phyloP scores from a whole-genome alignment of 192 early-diverging fungal genomes.

The Linnemannia schmuckeri region DNA sequence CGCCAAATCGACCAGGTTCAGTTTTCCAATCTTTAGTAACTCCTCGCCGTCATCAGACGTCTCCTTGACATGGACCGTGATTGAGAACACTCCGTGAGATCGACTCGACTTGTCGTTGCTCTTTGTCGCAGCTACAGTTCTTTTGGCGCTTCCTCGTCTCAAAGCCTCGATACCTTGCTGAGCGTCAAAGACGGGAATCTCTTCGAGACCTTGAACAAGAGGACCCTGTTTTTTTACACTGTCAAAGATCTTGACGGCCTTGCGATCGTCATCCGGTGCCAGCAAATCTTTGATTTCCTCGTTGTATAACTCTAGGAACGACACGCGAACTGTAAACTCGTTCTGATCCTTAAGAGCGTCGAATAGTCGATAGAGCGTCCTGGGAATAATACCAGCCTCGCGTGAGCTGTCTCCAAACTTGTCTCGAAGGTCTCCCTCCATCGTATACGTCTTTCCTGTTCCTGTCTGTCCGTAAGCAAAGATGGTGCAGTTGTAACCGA shows the following conservation, averaged over 20 bases:
- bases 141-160: constrained; percentile 77
- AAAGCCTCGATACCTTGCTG: constrained; percentile 80
- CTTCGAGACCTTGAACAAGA: constrained; percentile 86
- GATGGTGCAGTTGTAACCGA: constrained; percentile 83
- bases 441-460: constrained; percentile 96
- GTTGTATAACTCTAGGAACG: constrained; percentile 95
- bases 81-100: constrained; percentile 93
- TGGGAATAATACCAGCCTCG: constrained; percentile 92
- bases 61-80: constrained; percentile 92
- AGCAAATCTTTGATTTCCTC: constrained; percentile 95
- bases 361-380: constrained; percentile 87
- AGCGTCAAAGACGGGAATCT: constrained; percentile 79
- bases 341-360: constrained; percentile 74
- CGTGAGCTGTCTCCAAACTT: constrained; percentile 55
- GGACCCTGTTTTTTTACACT: constrained; percentile 79
- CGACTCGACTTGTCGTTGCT: constrained; percentile 94
- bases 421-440: constrained; percentile 89
- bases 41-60: constrained; percentile 85
- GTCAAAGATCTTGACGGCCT: constrained; percentile 79
- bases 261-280: constrained; percentile 62
- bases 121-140: constrained; percentile 87
- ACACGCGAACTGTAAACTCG: constrained; percentile 88
- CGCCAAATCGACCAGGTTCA: constrained; percentile 96
- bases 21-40: constrained; percentile 91
- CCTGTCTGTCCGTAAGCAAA: constrained; percentile 93